A percentile compares a stretch with the other conserved stretches of the same genome.
These are phyloP conservation scores for Crotalaria pallida DNA, from an alignment of 306 rosid species.

Conservation along the genomic window DNA sequence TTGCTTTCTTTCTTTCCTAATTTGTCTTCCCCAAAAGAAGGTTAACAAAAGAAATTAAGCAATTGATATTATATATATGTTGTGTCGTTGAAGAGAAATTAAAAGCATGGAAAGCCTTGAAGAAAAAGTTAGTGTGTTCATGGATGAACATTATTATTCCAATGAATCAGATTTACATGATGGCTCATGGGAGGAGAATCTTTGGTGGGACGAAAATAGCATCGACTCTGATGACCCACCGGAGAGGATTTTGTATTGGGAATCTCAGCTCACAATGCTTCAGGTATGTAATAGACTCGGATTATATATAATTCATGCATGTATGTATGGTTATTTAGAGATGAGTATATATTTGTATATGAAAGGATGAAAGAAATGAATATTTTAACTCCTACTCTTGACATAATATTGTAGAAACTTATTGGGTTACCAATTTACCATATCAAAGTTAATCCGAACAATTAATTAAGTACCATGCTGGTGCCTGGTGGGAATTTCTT, in stretches of 20 bases:
- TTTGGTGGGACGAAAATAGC: constrained; percentile 10
- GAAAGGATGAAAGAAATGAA: too few relatives aligned
- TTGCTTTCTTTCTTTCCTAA: neutral
- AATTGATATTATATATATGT: too few relatives aligned
- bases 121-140: constrained; percentile 37
- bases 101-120: constrained; percentile 51
- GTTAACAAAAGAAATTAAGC: neutral
- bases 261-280: constrained; percentile 46
- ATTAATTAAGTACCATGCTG: neutral
- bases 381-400: neutral
- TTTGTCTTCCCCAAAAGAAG: neutral
- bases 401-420: neutral
- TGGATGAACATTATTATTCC: constrained; percentile 19
- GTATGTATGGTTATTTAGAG: too few relatives aligned
- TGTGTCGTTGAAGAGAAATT: neutral
- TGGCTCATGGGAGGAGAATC: constrained; percentile 16
- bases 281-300: too few relatives aligned
- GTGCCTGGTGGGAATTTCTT: neutral
- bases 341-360: too few relatives aligned
- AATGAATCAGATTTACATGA: neutral
- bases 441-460: neutral
- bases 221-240: neutral
- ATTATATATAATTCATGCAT: too few relatives aligned
- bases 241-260: constrained; percentile 50
- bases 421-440: neutral